Percentiles rank a stretch among this genome's conserved stretches.
phyloP scores from a whole-genome alignment of 768 basidiomycete genomes.

The Ephemerocybe angulata region DNA sequence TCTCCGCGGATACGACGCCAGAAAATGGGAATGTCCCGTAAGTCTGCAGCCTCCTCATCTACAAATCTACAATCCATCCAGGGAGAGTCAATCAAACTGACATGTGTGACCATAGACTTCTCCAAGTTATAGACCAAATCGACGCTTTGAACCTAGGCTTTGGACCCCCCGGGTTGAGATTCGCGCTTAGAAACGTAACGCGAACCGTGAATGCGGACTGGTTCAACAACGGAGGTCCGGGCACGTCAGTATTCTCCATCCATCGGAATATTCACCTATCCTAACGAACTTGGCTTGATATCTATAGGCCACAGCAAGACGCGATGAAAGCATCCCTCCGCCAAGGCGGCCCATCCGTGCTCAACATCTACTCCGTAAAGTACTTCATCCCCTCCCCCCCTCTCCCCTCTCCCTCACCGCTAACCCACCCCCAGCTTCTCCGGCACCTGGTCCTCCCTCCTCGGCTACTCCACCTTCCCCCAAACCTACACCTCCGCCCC shows the following conservation, averaged over 20 bases:
- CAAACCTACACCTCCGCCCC: slow-evolving; percentile 25
- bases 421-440: slow-evolving; percentile 22
- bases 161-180: slow-evolving; percentile 29
- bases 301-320: slow-evolving; percentile 19
- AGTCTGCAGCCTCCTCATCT: too few relatives aligned
- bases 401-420: neutral
- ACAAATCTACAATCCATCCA: neutral
- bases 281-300: neutral
- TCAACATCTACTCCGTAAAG: slow-evolving; percentile 32
- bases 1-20: slow-evolving; percentile 10
- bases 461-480: slow-evolving; percentile 47
- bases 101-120: slow-evolving; percentile 13
- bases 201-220: slow-evolving; percentile 35
- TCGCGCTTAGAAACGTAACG: slow-evolving; percentile 28
- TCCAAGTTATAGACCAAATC: slow-evolving; percentile 34
- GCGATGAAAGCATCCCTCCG: slow-evolving; percentile 37
- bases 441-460: slow-evolving; percentile 27
- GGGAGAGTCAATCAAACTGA: neutral
- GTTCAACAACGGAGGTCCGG: slow-evolving; percentile 36
- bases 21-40: slow-evolving; percentile 13
- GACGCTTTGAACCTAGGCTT: slow-evolving; percentile 39
- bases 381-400: neutral
- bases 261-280: neutral
- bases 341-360: slow-evolving; percentile 28
- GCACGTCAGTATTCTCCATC: slow-evolving; percentile 28